Conservation (phyloP, 257 asterid genomes). For the Thymus quinquecostatus region DNA sequence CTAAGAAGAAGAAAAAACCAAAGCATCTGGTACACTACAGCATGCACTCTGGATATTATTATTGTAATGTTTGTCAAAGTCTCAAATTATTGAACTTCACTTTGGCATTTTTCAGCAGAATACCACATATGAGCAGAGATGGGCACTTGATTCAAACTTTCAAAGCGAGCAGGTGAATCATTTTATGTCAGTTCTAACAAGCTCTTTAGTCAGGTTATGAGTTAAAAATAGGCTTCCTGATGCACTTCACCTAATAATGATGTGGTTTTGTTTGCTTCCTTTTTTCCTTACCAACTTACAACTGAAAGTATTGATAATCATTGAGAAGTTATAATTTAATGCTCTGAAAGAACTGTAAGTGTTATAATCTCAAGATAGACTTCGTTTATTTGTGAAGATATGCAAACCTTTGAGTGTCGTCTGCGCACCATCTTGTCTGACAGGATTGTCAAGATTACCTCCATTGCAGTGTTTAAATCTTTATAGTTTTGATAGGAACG, state of each 20-base stretch:
- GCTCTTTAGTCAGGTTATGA: constrained; percentile 1
- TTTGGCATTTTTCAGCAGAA: constrained; percentile 51
- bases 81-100: constrained; percentile 27
- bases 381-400: constrained; percentile 14
- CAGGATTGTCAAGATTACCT: constrained; percentile 12
- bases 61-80: constrained; percentile 14
- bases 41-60: constrained; percentile 17
- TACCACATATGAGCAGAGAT: constrained; percentile 66
- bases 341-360: constrained; percentile 2
- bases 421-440: constrained; percentile 18
- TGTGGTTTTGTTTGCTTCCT: background rate
- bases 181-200: constrained; percentile 24
- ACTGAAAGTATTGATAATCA: background rate
- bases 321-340: background rate
- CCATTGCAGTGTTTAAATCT: constrained; percentile 14
- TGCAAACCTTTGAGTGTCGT: constrained; percentile 12
- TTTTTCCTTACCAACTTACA: background rate
- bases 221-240: constrained; percentile 10
- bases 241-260: constrained; percentile 12
- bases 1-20: constrained; percentile 85
- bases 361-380: constrained; percentile 15
- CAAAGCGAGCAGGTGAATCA: constrained; percentile 81
- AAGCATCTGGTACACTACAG: constrained; percentile 65
- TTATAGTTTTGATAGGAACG: background rate
- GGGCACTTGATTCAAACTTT: constrained; percentile 71